These are phyloP conservation scores for Calonectria fujianensis DNA, from an alignment of 2,329 filamentous ascomycete species.

Conservation along the genomic window DNA sequence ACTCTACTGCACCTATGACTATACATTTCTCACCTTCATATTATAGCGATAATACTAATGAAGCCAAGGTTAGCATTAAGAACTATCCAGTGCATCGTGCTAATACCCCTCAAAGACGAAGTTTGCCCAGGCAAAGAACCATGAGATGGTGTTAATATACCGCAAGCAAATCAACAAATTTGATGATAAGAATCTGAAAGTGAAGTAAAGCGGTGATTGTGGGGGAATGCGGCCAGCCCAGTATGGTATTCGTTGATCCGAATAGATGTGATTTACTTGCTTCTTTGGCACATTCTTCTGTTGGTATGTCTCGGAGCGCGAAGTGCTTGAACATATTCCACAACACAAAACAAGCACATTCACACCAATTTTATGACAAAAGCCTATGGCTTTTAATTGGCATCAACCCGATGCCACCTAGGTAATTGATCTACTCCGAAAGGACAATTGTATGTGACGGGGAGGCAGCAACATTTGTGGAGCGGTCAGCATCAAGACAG, in stretches of 20 bases:
- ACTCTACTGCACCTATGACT: background rate
- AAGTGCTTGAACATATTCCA: background rate
- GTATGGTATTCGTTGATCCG: no score
- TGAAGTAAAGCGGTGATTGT: background rate
- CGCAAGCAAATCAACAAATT: background rate
- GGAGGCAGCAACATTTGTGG: background rate
- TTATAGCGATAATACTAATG: background rate
- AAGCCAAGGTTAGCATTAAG: background rate
- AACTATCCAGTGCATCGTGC: background rate
- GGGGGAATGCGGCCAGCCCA: background rate
- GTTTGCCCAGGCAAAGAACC: background rate
- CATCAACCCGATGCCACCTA: background rate
- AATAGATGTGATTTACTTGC: no score
- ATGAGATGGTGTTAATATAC: background rate
- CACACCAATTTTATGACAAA: background rate
- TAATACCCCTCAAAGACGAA: background rate
- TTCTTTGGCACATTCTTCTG: background rate
- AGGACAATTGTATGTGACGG: background rate
- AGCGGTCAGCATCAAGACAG: background rate
- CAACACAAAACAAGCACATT: background rate
- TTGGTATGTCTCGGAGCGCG: background rate
- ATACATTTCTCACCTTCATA: background rate
- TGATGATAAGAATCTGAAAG: background rate
- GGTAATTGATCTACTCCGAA: background rate
- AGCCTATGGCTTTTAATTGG: background rate